A percentile compares a stretch with the other conserved stretches of the same genome.
These are phyloP conservation scores for Biscogniauxia marginata DNA, from an alignment of 2,329 filamentous ascomycete genomes.

Conservation along the genomic window DNA sequence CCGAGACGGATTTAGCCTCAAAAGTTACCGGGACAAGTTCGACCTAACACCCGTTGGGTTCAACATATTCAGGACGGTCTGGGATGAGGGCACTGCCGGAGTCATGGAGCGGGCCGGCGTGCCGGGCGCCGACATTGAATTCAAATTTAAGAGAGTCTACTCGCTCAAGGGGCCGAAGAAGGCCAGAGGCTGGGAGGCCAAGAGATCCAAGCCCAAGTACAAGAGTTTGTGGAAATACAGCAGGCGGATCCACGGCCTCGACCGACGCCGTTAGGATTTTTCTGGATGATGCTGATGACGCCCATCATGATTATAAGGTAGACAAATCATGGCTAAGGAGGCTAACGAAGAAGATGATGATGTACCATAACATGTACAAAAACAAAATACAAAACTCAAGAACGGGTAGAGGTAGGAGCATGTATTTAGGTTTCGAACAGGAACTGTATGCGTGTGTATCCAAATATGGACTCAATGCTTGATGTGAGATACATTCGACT, in stretches of 20 bases:
- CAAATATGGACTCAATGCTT: too few relatives aligned
- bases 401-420: neutral
- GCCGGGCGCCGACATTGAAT: conserved; percentile 76
- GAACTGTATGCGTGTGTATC: too few relatives aligned
- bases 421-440: neutral
- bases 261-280: conserved; percentile 18
- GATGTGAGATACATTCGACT: too few relatives aligned
- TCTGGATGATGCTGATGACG: neutral
- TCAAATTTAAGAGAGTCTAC: conserved; percentile 76
- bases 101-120: conserved; percentile 82
- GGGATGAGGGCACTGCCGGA: conserved; percentile 83
- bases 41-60: conserved; percentile 73
- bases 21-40: conserved; percentile 71
- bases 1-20: conserved; percentile 71
- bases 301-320: neutral
- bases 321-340: neutral
- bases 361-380: neutral
- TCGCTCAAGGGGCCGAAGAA: conserved; percentile 61
- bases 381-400: neutral
- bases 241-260: conserved; percentile 48
- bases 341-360: neutral
- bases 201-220: conserved; percentile 64
- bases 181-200: conserved; percentile 65
- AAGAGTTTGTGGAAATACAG: conserved; percentile 64
- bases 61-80: conserved; percentile 82